phyloP scores from a whole-genome alignment of 148 eudicot species.

The Rhododendron henanense region DNA sequence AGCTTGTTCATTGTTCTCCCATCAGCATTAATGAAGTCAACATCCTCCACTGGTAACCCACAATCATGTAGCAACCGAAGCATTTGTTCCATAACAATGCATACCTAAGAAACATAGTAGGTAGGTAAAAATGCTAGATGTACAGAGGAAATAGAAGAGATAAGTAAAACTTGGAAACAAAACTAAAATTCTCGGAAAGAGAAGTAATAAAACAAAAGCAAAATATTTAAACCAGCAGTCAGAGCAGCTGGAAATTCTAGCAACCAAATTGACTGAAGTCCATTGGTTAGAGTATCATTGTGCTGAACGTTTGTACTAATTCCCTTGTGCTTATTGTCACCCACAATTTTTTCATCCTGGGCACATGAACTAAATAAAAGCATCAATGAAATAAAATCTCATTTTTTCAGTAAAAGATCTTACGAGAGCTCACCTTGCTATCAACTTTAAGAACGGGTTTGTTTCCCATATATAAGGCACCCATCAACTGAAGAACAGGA shows the following conservation, averaged over 20 bases:
- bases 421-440: constrained; percentile 62
- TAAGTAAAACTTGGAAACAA: background rate
- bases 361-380: background rate
- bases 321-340: constrained; percentile 57
- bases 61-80: constrained; percentile 86
- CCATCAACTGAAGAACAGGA: constrained; percentile 95
- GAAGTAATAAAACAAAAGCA: background rate
- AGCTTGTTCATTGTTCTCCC: constrained; percentile 88
- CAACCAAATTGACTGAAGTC: background rate
- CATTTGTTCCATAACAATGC: constrained; percentile 98
- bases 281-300: background rate
- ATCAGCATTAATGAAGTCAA: constrained; percentile 94
- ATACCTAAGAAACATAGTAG: constrained; percentile 44
- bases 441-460: constrained; percentile 94
- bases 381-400: background rate
- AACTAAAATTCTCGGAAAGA: background rate
- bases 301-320: background rate
- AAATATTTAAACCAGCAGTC: background rate
- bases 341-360: constrained; percentile 22
- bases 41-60: constrained; percentile 90
- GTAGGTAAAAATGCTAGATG: background rate
- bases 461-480: constrained; percentile 99
- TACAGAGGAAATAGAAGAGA: background rate
- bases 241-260: background rate
- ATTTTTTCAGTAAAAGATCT: background rate